Evolutionary conservation across 2,329 filamentous ascomycete species (phyloP), one percentile per base, ranked within the genome.

Genomic region (Fusarium haematococcum): DNA sequence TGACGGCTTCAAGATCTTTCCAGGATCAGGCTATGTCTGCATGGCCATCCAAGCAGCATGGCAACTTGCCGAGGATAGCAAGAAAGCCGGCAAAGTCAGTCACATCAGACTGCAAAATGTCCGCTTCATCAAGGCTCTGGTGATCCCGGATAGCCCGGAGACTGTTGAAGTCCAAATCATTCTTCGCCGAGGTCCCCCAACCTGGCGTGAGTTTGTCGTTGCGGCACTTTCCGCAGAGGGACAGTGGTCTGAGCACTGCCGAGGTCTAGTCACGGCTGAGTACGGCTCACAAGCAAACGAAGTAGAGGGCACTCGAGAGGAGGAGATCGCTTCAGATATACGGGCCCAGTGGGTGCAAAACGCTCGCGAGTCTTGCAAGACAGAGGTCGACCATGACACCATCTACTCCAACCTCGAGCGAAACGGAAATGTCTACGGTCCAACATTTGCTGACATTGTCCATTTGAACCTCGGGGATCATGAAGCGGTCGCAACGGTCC

Each of bases 171-270:
- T 58, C 0, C 54, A 37, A 37, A 58, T 39, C 20, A 37, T 58
- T n/a, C 32, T 37, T 14, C 32, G 23, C 23, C 20, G 32, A 23
- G 54, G n/a, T 16, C n/a, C n/a, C 33, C 10, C 8, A 23, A 18
- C 7, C 52, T 37, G 30, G 52, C 52, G 52, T 25, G 35, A 58
- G 23, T 58, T 37, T 25, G 16, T 25, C 0, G 30, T 58, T 14
- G 33, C 54, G 57, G 25, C 25, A 20, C n/a, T 43, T n/a, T 41
- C 57, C 16, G 23, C 25, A n/a, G 25, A 41, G 23, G 35, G 20
- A 39, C 57, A 59, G 25, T 59, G 57, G 57, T 30, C 57, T 43
- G 37, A 45, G 57, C 57, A 60, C n/a, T 60, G 54, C 54, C 57
- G 37, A 20, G 57, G 37, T 37, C 18, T 32, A 8, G 8, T 60